A percentile compares a stretch with the other conserved stretches of the same genome.
These are phyloP conservation scores for Scutellaria galericulata DNA, from an alignment of 257 asterid genomes.

Conservation along the genomic window DNA sequence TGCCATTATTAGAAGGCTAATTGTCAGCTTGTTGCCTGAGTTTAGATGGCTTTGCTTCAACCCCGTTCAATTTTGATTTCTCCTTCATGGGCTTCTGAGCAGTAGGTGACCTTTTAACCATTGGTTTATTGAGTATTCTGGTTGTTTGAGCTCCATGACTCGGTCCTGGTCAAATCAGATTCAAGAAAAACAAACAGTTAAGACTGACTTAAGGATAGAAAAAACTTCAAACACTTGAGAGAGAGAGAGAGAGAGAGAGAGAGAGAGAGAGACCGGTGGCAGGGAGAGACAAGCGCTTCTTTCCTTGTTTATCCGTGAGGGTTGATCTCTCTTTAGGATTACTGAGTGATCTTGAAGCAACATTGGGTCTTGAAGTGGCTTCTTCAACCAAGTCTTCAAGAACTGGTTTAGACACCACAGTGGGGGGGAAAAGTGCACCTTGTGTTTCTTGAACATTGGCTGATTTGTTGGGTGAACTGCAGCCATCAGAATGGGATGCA, in stretches of 20 bases:
- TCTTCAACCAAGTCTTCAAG: conserved; percentile 66
- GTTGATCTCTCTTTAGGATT: conserved; percentile 85
- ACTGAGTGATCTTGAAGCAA: conserved; percentile 70
- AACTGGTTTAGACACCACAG: conserved; percentile 55
- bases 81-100: conserved; percentile 54
- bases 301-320: conserved; percentile 66
- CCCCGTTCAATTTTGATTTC: conserved; percentile 44
- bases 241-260: conserved; percentile 39
- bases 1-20: conserved; percentile 37
- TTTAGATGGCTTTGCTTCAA: conserved; percentile 49
- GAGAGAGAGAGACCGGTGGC: conserved; percentile 59
- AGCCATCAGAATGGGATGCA: conserved; percentile 67
- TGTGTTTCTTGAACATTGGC: conserved; percentile 58
- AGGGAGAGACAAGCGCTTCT: conserved; percentile 84
- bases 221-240: conserved; percentile 4
- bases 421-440: conserved; percentile 34
- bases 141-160: conserved; percentile 53
- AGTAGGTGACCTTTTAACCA: conserved; percentile 54
- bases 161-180: conserved; percentile 55
- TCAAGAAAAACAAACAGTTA: conserved; percentile 6
- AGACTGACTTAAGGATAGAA: not conserved
- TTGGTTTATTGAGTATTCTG: conserved; percentile 47
- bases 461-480: conserved; percentile 61
- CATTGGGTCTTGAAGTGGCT: conserved; percentile 62
- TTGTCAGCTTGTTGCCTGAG: conserved; percentile 38